These are phyloP conservation scores for Allomyces javanicus DNA, from an alignment of 192 early-diverging fungal genomes.

Conservation along the genomic window DNA sequence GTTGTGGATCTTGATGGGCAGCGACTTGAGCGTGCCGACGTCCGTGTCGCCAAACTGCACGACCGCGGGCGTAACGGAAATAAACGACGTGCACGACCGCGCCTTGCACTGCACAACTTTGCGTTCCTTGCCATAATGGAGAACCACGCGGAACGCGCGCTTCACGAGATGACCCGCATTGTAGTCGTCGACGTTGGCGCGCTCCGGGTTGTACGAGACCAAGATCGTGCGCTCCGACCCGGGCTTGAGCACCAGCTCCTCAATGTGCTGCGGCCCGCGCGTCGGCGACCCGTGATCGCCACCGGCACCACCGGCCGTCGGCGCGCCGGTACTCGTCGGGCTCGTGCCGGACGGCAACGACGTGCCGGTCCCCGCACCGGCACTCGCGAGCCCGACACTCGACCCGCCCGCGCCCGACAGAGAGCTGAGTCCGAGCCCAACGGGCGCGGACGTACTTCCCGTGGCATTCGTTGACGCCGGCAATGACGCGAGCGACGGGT, in stretches of 20 bases:
- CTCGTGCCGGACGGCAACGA: too few species aligned
- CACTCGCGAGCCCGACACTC: too few species aligned
- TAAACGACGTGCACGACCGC: constrained; percentile 77
- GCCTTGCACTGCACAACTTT: constrained; percentile 80
- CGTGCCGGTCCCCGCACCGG: too few species aligned
- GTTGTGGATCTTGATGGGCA: constrained; percentile 63
- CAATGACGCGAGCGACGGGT: too few species aligned
- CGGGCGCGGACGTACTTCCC: too few species aligned
- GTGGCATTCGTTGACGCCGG: too few species aligned
- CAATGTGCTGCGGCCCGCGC: constrained; percentile 22
- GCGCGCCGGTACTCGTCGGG: too few species aligned
- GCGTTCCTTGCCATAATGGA: constrained; percentile 39
- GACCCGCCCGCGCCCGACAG: too few species aligned
- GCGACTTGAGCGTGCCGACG: constrained; percentile 76
- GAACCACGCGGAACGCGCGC: constrained; percentile 48
- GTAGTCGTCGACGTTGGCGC: constrained; percentile 39
- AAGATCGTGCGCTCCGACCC: constrained; percentile 63
- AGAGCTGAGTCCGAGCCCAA: too few species aligned
- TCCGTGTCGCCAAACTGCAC: constrained; percentile 93
- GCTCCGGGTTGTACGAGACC: constrained; percentile 55
- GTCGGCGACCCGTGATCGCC: too few species aligned
- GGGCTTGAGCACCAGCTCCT: constrained; percentile 68
- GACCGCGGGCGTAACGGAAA: constrained; percentile 60
- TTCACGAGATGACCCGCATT: constrained; percentile 49
- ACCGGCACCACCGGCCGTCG: too few species aligned